Percentiles rank a stretch among this genome's conserved stretches.
These are phyloP conservation scores for Globisporangium rhizosaccharum DNA, from an alignment of 352 stramenopile genomes.

Conservation along the genomic window DNA sequence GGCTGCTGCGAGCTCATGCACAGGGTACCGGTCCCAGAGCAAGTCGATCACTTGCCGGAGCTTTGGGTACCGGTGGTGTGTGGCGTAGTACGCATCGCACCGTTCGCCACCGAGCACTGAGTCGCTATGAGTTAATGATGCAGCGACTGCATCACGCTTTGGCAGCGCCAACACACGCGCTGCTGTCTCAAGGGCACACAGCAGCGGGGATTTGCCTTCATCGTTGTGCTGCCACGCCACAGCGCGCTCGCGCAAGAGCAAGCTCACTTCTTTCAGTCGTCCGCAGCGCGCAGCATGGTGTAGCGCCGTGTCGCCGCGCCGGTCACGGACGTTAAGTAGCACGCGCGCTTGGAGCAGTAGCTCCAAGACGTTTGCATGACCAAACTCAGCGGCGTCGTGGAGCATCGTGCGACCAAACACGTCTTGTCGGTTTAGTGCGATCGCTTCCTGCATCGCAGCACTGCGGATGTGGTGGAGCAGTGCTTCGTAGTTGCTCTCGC, in stretches of 20 bases:
- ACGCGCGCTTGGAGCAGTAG: slow-evolving; percentile 40
- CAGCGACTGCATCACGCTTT: not conserved
- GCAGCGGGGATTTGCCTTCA: slow-evolving; percentile 50
- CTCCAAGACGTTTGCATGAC: slow-evolving; percentile 44
- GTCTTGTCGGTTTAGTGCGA: slow-evolving; percentile 47
- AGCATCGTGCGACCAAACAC: slow-evolving; percentile 50
- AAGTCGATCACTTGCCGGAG: slow-evolving; percentile 66
- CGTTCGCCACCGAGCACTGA: slow-evolving; percentile 2
- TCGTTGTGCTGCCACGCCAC: slow-evolving; percentile 33
- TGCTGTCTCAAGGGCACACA: slow-evolving; percentile 42
- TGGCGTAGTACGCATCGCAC: slow-evolving; percentile 34
- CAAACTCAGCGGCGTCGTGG: slow-evolving; percentile 55
- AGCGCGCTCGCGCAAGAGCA: slow-evolving; percentile 39
- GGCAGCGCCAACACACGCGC: slow-evolving; percentile 10
- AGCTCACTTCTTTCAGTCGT: slow-evolving; percentile 45
- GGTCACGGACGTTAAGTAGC: slow-evolving; percentile 33
- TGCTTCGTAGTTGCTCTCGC: slow-evolving; percentile 54
- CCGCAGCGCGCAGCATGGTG: slow-evolving; percentile 46
- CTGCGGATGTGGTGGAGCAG: slow-evolving; percentile 46
- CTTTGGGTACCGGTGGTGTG: slow-evolving; percentile 32
- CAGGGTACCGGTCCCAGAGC: slow-evolving; percentile 46
- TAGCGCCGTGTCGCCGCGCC: slow-evolving; percentile 43
- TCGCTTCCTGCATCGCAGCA: slow-evolving; percentile 28
- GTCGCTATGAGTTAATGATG: not conserved
- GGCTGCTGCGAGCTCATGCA: slow-evolving; percentile 18